These are phyloP conservation scores for Carex kokanica DNA, from an alignment of 176 grass and related monocot genomes.

Conservation along the genomic window DNA sequence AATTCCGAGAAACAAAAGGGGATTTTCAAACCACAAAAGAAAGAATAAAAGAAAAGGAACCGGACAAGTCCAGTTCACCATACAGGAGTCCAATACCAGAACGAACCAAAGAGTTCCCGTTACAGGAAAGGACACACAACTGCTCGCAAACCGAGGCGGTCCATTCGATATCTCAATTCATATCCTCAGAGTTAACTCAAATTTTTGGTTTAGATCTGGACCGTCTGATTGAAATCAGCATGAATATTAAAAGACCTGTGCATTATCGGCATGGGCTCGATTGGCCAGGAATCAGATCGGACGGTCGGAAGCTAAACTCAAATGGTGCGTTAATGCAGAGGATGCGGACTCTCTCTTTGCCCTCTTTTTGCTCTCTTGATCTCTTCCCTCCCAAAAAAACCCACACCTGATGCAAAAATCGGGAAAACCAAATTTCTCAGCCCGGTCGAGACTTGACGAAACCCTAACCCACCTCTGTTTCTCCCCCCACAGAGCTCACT, in stretches of 20 bases:
- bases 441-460: neutral
- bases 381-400: constrained; percentile 31
- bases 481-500: neutral
- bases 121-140: neutral
- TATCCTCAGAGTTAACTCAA: too few relatives aligned
- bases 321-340: too few relatives aligned
- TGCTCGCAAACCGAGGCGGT: constrained; percentile 52
- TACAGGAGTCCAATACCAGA: neutral
- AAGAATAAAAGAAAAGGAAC: neutral
- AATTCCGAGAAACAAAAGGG: too few relatives aligned
- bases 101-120: constrained; percentile 13
- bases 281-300: too few relatives aligned
- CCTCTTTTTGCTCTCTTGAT: neutral
- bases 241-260: too few relatives aligned
- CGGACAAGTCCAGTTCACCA: neutral
- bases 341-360: neutral
- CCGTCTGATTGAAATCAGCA: too few relatives aligned
- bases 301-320: too few relatives aligned
- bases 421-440: neutral
- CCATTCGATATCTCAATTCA: constrained; percentile 28
- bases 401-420: neutral
- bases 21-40: too few relatives aligned
- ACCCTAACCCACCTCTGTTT: neutral
- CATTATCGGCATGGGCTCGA: too few relatives aligned
- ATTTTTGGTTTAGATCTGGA: too few relatives aligned